Percentiles rank a stretch among this genome's conserved stretches.
These are phyloP conservation scores for Malus sieversii DNA, from an alignment of 306 rosid genomes.

Conservation along the genomic window DNA sequence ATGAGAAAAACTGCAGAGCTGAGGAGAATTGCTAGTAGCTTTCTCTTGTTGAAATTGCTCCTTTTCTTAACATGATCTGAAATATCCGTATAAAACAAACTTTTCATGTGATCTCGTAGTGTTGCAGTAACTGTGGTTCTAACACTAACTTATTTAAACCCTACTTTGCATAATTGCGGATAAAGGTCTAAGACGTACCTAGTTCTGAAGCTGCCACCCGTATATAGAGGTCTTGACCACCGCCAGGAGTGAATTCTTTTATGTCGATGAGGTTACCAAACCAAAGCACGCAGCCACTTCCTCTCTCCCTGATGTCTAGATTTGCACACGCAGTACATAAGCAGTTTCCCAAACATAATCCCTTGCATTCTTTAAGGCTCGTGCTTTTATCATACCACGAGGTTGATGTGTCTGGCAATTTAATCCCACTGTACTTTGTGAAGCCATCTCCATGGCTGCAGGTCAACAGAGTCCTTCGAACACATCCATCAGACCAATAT, in stretches of 20 bases:
- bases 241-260: background rate
- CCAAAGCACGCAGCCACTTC: conserved; percentile 39
- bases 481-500: conserved; percentile 37
- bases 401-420: conserved; percentile 19
- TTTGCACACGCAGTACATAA: conserved; percentile 38
- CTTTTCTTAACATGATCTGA: too few species aligned
- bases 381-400: conserved; percentile 14
- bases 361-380: conserved; percentile 18
- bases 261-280: conserved; percentile 26
- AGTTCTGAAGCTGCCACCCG: background rate
- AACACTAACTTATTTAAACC: too few species aligned
- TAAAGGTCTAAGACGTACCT: background rate
- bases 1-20: background rate
- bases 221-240: conserved; percentile 8
- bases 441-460: conserved; percentile 27
- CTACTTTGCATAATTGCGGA: background rate
- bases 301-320: conserved; percentile 13
- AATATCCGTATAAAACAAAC: background rate
- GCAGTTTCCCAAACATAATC: conserved; percentile 27
- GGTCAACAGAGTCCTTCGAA: conserved; percentile 14
- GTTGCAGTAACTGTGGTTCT: too few species aligned
- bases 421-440: conserved; percentile 3
- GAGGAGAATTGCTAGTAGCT: background rate
- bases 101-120: background rate
- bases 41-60: background rate